Percentiles rank a stretch among this genome's conserved stretches.
Conservation (phyloP, 768 basidiomycete species). For the Sistotremastrum suecicum region DNA sequence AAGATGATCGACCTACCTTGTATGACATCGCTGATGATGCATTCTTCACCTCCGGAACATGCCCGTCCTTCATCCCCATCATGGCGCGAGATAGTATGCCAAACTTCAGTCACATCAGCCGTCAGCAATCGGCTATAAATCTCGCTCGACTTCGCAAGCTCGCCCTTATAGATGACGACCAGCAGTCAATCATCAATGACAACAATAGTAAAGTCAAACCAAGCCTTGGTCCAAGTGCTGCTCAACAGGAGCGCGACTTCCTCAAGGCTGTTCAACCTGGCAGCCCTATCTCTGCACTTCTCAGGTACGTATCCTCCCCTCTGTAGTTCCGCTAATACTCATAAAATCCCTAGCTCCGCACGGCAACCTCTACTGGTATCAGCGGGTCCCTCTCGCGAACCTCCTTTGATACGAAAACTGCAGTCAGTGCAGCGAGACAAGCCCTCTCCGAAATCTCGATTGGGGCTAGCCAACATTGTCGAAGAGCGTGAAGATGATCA, state of each 20-base stretch:
- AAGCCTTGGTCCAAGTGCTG: constrained; percentile 17
- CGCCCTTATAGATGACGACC: constrained; percentile 52
- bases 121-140: constrained; percentile 49
- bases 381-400: constrained; percentile 23
- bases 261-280: constrained; percentile 91
- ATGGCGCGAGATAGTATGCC: constrained; percentile 66
- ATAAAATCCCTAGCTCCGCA: constrained; percentile 37
- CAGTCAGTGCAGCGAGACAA: constrained; percentile 37
- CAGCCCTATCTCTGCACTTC: constrained; percentile 81
- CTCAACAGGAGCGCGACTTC: constrained; percentile 91
- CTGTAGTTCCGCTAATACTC: background rate
- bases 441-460: constrained; percentile 32
- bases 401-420: constrained; percentile 36
- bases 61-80: constrained; percentile 69
- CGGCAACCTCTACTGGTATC: constrained; percentile 71
- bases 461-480: constrained; percentile 32
- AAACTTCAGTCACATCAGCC: constrained; percentile 56
- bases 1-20: constrained; percentile 60
- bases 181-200: constrained; percentile 27
- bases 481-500: constrained; percentile 29
- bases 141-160: constrained; percentile 50
- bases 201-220: too few species aligned
- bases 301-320: constrained; percentile 25
- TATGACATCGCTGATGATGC: constrained; percentile 72
- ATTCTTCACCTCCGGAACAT: constrained; percentile 71